Percentiles rank a stretch among this genome's conserved stretches.
Evolutionary conservation across 768 basidiomycete species (phyloP).

Genomic region (Chalciporus chontae): DNA sequence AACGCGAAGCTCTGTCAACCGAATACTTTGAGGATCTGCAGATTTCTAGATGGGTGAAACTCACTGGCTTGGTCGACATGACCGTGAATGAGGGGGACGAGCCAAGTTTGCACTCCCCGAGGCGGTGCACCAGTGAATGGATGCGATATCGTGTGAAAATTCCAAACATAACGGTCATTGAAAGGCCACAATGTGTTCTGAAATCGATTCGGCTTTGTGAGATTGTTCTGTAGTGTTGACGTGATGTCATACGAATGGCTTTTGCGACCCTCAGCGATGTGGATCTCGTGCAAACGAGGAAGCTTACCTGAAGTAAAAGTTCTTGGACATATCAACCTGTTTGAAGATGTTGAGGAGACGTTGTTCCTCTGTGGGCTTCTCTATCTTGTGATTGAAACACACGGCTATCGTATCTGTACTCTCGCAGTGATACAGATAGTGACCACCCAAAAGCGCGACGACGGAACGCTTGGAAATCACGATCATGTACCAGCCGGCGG

Average conservation of each 20-base stretch:
- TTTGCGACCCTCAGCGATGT: neutral
- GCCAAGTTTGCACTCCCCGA: slow-evolving; percentile 67
- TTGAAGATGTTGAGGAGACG: slow-evolving; percentile 88
- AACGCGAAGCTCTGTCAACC: slow-evolving; percentile 73
- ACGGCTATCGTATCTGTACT: slow-evolving; percentile 81
- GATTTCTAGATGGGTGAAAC: slow-evolving; percentile 28
- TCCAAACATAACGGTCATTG: slow-evolving; percentile 93
- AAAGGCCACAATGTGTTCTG: slow-evolving; percentile 55
- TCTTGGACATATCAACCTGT: slow-evolving; percentile 97
- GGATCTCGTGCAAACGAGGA: neutral
- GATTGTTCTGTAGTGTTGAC: slow-evolving; percentile 91
- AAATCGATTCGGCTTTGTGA: slow-evolving; percentile 55
- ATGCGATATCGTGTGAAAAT: slow-evolving; percentile 76
- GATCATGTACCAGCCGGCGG: slow-evolving; percentile 95
- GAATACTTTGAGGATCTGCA: neutral
- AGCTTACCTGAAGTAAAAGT: slow-evolving; percentile 92
- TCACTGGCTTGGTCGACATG: slow-evolving; percentile 98
- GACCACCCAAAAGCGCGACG: slow-evolving; percentile 91
- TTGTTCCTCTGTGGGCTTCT: slow-evolving; percentile 86
- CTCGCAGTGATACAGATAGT: slow-evolving; percentile 96
- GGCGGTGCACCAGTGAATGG: slow-evolving; percentile 50
- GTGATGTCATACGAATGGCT: slow-evolving; percentile 98
- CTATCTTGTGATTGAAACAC: slow-evolving; percentile 75
- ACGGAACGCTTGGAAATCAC: slow-evolving; percentile 86
- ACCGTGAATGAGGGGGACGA: slow-evolving; percentile 89